Conservation (phyloP, 2,329 filamentous ascomycete genomes). For the Fusarium chlamydosporum region DNA sequence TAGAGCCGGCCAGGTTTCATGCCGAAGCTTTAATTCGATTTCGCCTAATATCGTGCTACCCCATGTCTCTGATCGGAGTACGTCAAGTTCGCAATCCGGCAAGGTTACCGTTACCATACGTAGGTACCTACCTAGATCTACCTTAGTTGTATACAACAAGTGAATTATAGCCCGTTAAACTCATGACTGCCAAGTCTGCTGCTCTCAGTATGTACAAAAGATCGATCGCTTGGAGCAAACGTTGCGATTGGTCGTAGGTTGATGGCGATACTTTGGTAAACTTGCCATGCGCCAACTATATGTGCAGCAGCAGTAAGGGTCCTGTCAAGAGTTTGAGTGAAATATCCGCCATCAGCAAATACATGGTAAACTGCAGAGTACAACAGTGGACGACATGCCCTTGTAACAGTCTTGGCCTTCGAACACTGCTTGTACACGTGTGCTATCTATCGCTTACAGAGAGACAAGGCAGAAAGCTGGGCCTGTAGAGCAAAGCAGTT, state of each 20-base stretch:
- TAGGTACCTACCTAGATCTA: not conserved
- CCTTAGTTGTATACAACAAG: not conserved
- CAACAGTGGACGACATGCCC: not conserved
- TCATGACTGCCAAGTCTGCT: slow-evolving; percentile 2
- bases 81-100: slow-evolving; percentile 11
- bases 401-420: slow-evolving; percentile 6
- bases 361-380: not conserved
- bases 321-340: not conserved
- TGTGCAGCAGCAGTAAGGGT: slow-evolving; percentile 1
- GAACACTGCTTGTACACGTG: slow-evolving; percentile 9
- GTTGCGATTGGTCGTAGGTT: slow-evolving; percentile 12
- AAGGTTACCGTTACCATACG: slow-evolving; percentile 6
- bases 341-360: not conserved
- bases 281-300: not conserved
- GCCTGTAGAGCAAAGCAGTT: slow-evolving; percentile 10
- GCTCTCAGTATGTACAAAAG: slow-evolving; percentile 9
- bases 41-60: slow-evolving; percentile 9
- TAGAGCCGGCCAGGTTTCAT: slow-evolving; percentile 14
- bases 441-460: slow-evolving; percentile 21
- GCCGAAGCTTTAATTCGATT: slow-evolving; percentile 15
- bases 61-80: slow-evolving; percentile 7
- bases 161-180: slow-evolving; percentile 18
- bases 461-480: slow-evolving; percentile 14
- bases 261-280: not conserved
- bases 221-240: slow-evolving; percentile 5